A percentile compares a stretch with the other conserved stretches of the same genome.
phyloP scores from a whole-genome alignment of 208 protist species.

The Leishmania tropica region DNA sequence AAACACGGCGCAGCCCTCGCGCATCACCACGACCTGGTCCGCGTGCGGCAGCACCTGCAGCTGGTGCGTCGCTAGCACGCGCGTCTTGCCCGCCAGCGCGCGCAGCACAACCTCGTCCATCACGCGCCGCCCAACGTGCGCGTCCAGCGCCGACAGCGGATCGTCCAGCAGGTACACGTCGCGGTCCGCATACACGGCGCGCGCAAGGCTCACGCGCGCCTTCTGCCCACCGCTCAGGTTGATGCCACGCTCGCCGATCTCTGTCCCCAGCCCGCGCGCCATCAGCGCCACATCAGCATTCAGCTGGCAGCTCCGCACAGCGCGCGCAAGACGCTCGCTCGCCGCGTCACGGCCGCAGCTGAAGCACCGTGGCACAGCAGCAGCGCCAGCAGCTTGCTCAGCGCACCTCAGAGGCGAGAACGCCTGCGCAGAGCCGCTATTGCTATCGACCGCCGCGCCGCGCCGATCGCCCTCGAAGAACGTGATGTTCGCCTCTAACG shows the following conservation, averaged over 20 bases:
- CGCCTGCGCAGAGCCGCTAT: constrained; percentile 8
- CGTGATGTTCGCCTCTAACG: constrained; percentile 93
- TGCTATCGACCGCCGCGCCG: neutral
- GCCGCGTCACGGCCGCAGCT: constrained; percentile 68
- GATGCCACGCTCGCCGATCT: constrained; percentile 51
- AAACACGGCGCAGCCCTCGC: constrained; percentile 53
- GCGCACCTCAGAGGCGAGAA: constrained; percentile 35
- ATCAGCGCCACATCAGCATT: constrained; percentile 73
- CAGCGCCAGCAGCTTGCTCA: constrained; percentile 50
- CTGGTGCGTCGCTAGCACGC: constrained; percentile 94
- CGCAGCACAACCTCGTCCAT: constrained; percentile 56
- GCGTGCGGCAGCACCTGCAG: constrained; percentile 80
- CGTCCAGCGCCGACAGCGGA: constrained; percentile 93
- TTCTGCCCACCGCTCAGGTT: constrained; percentile 90
- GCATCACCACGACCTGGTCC: constrained; percentile 90
- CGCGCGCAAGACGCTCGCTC: constrained; percentile 31
- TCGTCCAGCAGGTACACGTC: constrained; percentile 94
- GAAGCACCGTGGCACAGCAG: constrained; percentile 19
- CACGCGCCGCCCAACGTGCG: constrained; percentile 73
- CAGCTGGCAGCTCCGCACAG: constrained; percentile 66
- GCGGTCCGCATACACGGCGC: constrained; percentile 83
- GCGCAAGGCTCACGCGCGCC: constrained; percentile 80
- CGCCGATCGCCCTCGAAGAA: constrained; percentile 67
- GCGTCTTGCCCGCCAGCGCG: constrained; percentile 73
- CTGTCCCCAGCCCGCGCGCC: constrained; percentile 30